Conservation (phyloP, 139 green algal genomes). For the Chlamydomonas incerta region DNA sequence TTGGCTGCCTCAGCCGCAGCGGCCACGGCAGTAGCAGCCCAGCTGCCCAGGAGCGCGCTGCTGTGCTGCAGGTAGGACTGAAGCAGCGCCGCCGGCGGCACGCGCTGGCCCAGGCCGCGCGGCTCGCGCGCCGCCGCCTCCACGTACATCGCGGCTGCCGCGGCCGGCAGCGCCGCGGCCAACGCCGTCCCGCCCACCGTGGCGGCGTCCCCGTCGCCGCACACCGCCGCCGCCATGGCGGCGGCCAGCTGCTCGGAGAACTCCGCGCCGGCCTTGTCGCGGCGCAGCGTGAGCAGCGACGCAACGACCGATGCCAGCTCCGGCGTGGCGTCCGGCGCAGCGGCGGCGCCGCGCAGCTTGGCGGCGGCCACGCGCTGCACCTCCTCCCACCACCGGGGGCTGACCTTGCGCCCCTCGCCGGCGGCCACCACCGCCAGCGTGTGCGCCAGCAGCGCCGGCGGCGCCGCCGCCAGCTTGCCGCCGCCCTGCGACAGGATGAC, state of each 20-base stretch:
- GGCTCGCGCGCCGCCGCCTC: neutral
- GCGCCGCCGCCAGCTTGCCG: neutral
- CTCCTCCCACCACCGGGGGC: slow-evolving; percentile 32
- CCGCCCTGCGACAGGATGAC: slow-evolving; percentile 9
- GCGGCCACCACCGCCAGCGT: slow-evolving; percentile 31
- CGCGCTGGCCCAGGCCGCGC: neutral
- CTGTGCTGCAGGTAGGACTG: slow-evolving; percentile 30
- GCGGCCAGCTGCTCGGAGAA: neutral
- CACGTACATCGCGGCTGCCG: slow-evolving; percentile 1
- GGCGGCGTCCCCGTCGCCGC: no score
- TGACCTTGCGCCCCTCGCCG: neutral
- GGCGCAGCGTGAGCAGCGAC: neutral
- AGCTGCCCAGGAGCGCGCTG: neutral
- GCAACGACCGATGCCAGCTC: neutral
- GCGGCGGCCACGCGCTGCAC: neutral
- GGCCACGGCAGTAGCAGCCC: neutral
- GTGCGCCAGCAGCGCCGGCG: slow-evolving; percentile 19
- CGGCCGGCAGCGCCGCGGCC: neutral
- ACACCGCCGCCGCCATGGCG: slow-evolving; percentile 9
- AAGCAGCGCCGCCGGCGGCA: neutral
- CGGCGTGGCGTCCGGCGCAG: neutral
- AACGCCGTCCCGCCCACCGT: neutral
- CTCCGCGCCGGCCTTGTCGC: neutral
- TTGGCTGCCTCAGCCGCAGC: no score
- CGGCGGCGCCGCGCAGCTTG: neutral